Conservation (phyloP, 2,329 filamentous ascomycete genomes). For the Pseudogymnoascus sp. region DNA sequence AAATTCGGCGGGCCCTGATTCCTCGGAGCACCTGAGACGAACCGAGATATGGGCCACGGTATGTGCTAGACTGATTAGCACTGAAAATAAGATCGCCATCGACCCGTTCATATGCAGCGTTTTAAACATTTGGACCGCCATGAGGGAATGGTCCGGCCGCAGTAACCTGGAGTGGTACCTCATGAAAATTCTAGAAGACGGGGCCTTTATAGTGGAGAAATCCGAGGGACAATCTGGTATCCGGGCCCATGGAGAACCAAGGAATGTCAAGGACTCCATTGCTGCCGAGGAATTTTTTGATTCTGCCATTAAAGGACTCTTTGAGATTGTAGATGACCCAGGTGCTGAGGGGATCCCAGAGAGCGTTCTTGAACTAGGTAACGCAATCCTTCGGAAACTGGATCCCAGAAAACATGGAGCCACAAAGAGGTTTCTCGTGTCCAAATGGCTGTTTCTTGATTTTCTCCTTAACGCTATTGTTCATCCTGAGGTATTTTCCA, state of each 20-base stretch:
- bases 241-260: constrained; percentile 61
- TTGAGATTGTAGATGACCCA: constrained; percentile 78
- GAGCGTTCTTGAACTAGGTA: constrained; percentile 74
- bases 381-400: constrained; percentile 71
- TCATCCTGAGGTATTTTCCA: constrained; percentile 67
- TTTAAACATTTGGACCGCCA: constrained; percentile 77
- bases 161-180: constrained; percentile 88
- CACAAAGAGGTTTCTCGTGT: constrained; percentile 76
- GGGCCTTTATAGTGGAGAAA: constrained; percentile 80
- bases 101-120: constrained; percentile 77
- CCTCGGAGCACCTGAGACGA: constrained; percentile 68
- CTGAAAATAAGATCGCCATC: constrained; percentile 63
- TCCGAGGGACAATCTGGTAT: constrained; percentile 70
- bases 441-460: constrained; percentile 84
- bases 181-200: constrained; percentile 89
- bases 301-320: constrained; percentile 68
- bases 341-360: constrained; percentile 79
- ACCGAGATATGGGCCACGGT: constrained; percentile 83
- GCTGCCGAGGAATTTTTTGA: constrained; percentile 85
- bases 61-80: constrained; percentile 68
- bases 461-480: constrained; percentile 79
- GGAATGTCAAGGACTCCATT: constrained; percentile 70
- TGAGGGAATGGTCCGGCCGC: constrained; percentile 83
- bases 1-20: constrained; percentile 73
- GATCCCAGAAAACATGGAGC: constrained; percentile 62